Evolutionary conservation across 2,329 filamentous ascomycete species (phyloP).

Genomic region (Scytalidium lignicola): DNA sequence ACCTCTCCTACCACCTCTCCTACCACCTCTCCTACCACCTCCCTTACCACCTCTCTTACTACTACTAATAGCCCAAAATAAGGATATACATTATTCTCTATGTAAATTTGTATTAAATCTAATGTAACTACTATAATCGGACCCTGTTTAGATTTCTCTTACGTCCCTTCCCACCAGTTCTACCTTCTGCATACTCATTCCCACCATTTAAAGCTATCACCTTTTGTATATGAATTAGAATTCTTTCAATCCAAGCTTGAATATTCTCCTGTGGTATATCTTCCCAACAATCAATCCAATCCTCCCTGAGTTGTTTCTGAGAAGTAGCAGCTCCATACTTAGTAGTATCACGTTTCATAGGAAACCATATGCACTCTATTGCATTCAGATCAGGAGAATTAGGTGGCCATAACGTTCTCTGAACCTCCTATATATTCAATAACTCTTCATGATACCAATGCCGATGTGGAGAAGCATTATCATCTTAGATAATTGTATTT

Average conservation of each 20-base stretch:
- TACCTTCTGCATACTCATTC: conserved; percentile 17
- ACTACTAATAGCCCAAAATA: no score
- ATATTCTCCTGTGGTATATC: conserved; percentile 16
- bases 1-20: neutral
- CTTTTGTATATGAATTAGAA: conserved; percentile 16
- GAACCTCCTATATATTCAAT: neutral
- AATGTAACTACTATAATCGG: neutral
- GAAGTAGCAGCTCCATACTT: conserved; percentile 7
- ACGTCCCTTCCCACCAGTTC: neutral
- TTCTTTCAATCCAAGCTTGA: conserved; percentile 17
- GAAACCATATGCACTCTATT: conserved; percentile 18
- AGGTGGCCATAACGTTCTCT: conserved; percentile 3
- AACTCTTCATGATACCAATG: neutral
- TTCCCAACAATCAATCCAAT: conserved; percentile 11
- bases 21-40: no score
- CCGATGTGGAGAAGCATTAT: conserved; percentile 9
- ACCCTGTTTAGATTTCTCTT: neutral
- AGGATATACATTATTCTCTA: no score
- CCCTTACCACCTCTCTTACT: no score
- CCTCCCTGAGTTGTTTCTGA: conserved; percentile 6
- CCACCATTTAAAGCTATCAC: conserved; percentile 17
- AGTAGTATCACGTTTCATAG: conserved; percentile 16
- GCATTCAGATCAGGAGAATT: conserved; percentile 21
- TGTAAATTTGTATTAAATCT: neutral
- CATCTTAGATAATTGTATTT: conserved; percentile 8